Evolutionary conservation across 352 stramenopile genomes (phyloP).

Genomic region (Aphanomyces euteiches): DNA sequence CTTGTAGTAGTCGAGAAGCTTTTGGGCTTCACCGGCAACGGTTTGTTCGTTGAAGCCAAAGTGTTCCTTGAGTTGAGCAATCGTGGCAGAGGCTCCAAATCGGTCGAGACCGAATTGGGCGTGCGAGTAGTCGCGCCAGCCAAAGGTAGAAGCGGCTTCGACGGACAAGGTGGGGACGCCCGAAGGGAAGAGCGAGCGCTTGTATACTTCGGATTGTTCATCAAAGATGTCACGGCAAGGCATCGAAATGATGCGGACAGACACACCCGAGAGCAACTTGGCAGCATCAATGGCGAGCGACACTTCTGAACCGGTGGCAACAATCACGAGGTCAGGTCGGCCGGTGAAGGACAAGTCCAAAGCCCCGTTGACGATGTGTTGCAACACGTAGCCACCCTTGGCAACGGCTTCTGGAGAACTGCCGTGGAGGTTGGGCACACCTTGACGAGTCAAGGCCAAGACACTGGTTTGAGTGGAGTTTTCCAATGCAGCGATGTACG

Average conservation of each 20-base stretch:
- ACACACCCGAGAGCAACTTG: slow-evolving; percentile 76
- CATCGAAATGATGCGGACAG: slow-evolving; percentile 95
- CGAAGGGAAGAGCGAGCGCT: slow-evolving; percentile 92
- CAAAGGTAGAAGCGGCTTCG: slow-evolving; percentile 91
- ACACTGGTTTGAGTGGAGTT: slow-evolving; percentile 88
- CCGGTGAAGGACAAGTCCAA: slow-evolving; percentile 63
- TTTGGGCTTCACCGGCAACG: slow-evolving; percentile 87
- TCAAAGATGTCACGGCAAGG: slow-evolving; percentile 98
- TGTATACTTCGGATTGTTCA: slow-evolving; percentile 93
- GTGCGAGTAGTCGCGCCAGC: slow-evolving; percentile 96
- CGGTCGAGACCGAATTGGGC: slow-evolving; percentile 87
- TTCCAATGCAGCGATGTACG: slow-evolving; percentile 90
- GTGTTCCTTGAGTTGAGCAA: slow-evolving; percentile 84
- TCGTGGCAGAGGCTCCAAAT: slow-evolving; percentile 87
- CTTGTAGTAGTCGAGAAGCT: slow-evolving; percentile 92
- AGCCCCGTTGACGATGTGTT: slow-evolving; percentile 74
- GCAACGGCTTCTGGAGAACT: slow-evolving; percentile 87
- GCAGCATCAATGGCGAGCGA: slow-evolving; percentile 92
- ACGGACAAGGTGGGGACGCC: slow-evolving; percentile 94
- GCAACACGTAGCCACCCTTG: slow-evolving; percentile 87
- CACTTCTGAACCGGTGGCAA: slow-evolving; percentile 95
- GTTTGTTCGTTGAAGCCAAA: slow-evolving; percentile 97
- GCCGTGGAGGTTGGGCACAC: slow-evolving; percentile 78
- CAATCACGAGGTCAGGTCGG: slow-evolving; percentile 88
- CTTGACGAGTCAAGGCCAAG: slow-evolving; percentile 91